Percentiles rank a stretch among this genome's conserved stretches.
Evolutionary conservation across 768 basidiomycete species (phyloP).

Genomic region (Tulasnella sp.): DNA sequence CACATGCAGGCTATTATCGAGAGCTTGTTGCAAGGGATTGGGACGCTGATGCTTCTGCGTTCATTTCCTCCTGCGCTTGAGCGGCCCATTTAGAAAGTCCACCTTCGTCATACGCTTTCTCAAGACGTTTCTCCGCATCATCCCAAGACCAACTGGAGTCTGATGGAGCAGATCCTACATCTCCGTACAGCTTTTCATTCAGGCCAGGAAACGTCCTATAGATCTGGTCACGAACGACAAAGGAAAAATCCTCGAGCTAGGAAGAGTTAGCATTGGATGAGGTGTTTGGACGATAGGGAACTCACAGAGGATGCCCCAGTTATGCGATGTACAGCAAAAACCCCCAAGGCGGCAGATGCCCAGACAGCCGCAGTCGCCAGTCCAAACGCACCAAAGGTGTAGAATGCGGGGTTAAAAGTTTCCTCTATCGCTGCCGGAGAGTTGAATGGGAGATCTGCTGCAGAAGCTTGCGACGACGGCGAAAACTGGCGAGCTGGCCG

Average conservation of each 20-base stretch:
- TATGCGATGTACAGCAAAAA: slow-evolving; percentile 3
- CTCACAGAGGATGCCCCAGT: slow-evolving; percentile 14
- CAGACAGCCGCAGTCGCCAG: slow-evolving; percentile 12
- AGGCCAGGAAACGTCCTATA: neutral
- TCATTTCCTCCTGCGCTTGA: neutral
- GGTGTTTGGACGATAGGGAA: neutral
- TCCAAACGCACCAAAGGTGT: slow-evolving; percentile 19
- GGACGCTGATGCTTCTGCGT: neutral
- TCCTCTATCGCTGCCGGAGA: slow-evolving; percentile 7
- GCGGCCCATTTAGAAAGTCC: slow-evolving; percentile 18
- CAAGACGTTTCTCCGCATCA: slow-evolving; percentile 21
- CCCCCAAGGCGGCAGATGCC: neutral
- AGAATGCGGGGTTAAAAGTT: slow-evolving; percentile 20
- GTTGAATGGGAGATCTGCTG: neutral
- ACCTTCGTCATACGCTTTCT: slow-evolving; percentile 18
- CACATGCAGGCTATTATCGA: neutral
- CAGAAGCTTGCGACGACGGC: neutral
- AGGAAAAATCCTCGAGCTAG: slow-evolving; percentile 23
- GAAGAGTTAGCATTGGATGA: neutral
- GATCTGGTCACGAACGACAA: neutral
- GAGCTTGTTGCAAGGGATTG: neutral
- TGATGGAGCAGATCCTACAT: neutral
- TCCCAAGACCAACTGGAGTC: slow-evolving; percentile 8
- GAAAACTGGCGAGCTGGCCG: neutral
- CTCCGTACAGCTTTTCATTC: neutral